A percentile compares a stretch with the other conserved stretches of the same genome.
phyloP scores from a whole-genome alignment of 1,284 basidiomycete genomes.

The Limonomyces culmigenus region DNA sequence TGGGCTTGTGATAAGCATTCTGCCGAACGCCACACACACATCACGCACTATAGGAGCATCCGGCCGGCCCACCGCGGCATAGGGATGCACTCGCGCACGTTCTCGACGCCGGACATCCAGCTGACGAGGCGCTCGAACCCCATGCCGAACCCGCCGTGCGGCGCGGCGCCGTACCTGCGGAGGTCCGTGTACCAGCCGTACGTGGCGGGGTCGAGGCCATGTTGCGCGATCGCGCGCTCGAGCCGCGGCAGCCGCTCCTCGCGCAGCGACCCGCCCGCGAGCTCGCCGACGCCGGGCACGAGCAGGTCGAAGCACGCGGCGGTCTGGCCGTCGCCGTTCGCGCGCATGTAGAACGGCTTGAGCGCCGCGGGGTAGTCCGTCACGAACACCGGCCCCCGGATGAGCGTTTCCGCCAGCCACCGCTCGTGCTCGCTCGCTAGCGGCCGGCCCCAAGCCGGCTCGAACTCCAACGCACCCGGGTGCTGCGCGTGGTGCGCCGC shows the following conservation, averaged over 20 bases:
- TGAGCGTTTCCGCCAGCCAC: conserved; percentile 61
- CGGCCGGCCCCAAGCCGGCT: conserved; percentile 52
- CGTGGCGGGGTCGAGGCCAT: conserved; percentile 32
- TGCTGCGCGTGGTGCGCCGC: conserved; percentile 13
- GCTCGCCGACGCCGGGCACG: conserved; percentile 77
- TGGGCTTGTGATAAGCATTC: too few relatives aligned
- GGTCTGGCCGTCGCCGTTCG: conserved; percentile 32
- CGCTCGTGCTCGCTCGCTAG: conserved; percentile 87
- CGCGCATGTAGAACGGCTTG: conserved; percentile 97
- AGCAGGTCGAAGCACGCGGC: conserved; percentile 93
- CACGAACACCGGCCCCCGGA: conserved; percentile 74
- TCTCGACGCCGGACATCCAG: conserved; percentile 72
- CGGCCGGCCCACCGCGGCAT: conserved; percentile 82
- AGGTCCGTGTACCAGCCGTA: conserved; percentile 82
- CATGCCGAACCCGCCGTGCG: conserved; percentile 87
- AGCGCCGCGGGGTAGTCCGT: conserved; percentile 70
- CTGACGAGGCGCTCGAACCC: conserved; percentile 81
- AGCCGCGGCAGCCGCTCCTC: conserved; percentile 65
- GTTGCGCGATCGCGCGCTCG: conserved; percentile 28
- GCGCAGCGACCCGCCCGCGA: conserved; percentile 82
- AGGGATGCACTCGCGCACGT: conserved; percentile 77
- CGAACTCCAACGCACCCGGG: conserved; percentile 38
- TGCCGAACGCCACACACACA: too few relatives aligned
- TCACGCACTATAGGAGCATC: conserved; percentile 58
- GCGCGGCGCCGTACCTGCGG: conserved; percentile 63